Evolutionary conservation across 352 stramenopile species (phyloP).

Genomic region (Phytophthora agathidicida): DNA sequence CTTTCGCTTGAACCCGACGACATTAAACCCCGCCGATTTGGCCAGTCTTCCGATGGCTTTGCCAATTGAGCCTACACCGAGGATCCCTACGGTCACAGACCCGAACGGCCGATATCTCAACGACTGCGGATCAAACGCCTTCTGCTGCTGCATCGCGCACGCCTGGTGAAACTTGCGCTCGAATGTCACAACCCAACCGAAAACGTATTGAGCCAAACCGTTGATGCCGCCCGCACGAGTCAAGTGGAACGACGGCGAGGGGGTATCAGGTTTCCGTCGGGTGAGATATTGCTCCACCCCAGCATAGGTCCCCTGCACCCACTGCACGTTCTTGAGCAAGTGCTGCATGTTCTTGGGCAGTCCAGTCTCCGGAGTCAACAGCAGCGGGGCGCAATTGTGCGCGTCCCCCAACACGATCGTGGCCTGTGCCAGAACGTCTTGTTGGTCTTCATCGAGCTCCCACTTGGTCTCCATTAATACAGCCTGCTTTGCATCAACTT

Average conservation of each 20-base stretch:
- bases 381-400: constrained; percentile 43
- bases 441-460: constrained; percentile 40
- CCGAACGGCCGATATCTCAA: constrained; percentile 60
- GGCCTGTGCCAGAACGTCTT: constrained; percentile 44
- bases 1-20: constrained; percentile 73
- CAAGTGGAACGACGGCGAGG: constrained; percentile 40
- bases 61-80: constrained; percentile 65
- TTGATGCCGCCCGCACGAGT: constrained; percentile 69
- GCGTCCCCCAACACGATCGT: constrained; percentile 59
- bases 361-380: constrained; percentile 32
- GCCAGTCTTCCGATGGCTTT: constrained; percentile 59
- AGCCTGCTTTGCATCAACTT: neutral
- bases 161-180: constrained; percentile 70
- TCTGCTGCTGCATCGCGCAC: constrained; percentile 39
- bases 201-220: constrained; percentile 72
- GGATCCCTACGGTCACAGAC: constrained; percentile 54
- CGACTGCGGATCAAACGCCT: constrained; percentile 39
- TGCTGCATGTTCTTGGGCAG: constrained; percentile 32
- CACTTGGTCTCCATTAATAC: constrained; percentile 26
- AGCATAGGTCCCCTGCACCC: constrained; percentile 71
- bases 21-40: constrained; percentile 59
- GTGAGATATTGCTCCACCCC: constrained; percentile 61
- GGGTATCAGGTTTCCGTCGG: constrained; percentile 10
- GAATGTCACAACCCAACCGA: constrained; percentile 69
- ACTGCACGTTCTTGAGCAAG: constrained; percentile 49